Base-by-base conservation (phyloP, 2,329 filamentous ascomycete species). In the Helminthosporium solani region DNA sequence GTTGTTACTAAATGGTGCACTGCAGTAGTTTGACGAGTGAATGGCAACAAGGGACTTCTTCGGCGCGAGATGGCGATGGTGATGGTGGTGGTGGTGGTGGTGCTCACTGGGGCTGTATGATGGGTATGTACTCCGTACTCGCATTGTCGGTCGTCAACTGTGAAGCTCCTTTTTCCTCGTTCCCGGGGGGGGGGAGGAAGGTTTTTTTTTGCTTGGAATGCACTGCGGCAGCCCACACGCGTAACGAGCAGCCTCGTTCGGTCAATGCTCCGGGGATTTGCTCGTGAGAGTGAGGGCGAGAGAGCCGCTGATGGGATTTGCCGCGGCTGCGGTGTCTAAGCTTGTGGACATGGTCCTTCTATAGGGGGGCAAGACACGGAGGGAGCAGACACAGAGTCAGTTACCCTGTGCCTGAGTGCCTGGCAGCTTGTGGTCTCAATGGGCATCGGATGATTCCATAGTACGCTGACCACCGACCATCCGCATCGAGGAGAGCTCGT, bases 1-100 rank as follows among this genome's bases (percentile, higher is more conserved):
- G 60, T 7, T 6, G 12, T 16, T 34, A 59, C 58, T 53, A 44
- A 67, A 68, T 67, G 58, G 62, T 60, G 61, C 40, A 50, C 47
- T 58, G 58, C 61, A 60, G 51, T 46, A 33, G 46, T 25, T 25
- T 40, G 47, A 46, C 49, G 40, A 54, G 58, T 62, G 62, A 64
- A 64, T 58, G 56, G 51, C 53, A 45, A 31, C 11, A 25, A 38
- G 47, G 46, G 42, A 6, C 23, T 9, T 9, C 23, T 25, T 25
- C 23, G 50, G 54, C 52, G 60, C 61, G 55, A 60, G 56, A 45
- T 46, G 44, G 33, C 25, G 44, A 46, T 52, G 42, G 45, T n/a
- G n/a, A n/a, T n/a, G n/a, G n/a, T n/a, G n/a, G n/a, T n/a, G n/a
- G n/a, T n/a, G n/a, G n/a, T n/a, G n/a, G n/a, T n/a, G n/a, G n/a